These are phyloP conservation scores for Alternaria atra DNA, from an alignment of 2,329 filamentous ascomycete genomes.

Conservation along the genomic window DNA sequence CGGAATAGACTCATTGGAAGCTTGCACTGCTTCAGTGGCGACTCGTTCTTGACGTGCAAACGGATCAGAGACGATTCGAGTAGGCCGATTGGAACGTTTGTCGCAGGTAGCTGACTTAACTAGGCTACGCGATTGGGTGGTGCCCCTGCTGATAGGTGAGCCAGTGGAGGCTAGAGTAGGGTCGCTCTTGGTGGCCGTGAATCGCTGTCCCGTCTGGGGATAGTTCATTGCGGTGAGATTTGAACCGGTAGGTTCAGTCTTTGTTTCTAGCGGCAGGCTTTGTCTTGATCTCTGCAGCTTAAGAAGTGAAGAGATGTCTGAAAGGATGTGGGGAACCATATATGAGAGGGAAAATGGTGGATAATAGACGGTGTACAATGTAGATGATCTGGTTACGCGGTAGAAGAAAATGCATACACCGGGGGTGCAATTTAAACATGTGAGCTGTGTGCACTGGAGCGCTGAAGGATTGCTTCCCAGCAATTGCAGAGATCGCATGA, in stretches of 20 bases:
- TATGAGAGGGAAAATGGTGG: not conserved
- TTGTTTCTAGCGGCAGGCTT: not conserved
- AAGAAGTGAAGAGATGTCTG: not conserved
- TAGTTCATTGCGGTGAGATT: not conserved
- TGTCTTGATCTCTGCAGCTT: not conserved
- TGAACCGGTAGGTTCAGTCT: not conserved
- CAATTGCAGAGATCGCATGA: constrained; percentile 3
- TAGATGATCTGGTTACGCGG: not conserved
- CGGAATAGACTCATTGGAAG: not conserved
- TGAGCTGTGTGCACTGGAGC: not conserved
- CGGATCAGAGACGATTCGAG: not conserved
- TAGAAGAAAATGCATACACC: not conserved
- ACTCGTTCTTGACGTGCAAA: not conserved
- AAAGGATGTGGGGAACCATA: not conserved
- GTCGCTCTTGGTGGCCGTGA: not conserved
- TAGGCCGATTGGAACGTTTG: not conserved
- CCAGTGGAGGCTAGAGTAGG: not conserved
- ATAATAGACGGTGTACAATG: not conserved
- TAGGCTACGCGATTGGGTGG: not conserved
- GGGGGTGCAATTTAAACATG: not conserved
- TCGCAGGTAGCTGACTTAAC: not conserved
- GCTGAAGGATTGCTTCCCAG: constrained; percentile 4
- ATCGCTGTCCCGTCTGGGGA: not conserved
- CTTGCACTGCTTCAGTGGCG: not conserved
- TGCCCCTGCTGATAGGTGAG: not conserved